Conservation (phyloP, 768 basidiomycete genomes). For the Mycena leptocephala region DNA sequence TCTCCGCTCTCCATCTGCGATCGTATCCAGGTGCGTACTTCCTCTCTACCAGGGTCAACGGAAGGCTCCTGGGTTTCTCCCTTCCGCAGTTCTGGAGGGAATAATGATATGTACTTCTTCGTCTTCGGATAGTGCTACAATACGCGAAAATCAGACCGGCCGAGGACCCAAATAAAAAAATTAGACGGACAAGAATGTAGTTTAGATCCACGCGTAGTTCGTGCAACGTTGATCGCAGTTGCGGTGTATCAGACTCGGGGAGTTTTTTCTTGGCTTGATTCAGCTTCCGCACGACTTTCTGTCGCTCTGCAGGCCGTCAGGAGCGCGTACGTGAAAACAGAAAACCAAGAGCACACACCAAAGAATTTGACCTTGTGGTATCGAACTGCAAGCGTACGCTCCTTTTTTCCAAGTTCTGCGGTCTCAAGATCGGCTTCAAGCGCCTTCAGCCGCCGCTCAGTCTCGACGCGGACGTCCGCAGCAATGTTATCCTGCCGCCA, state of each 20-base stretch:
- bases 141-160: background rate
- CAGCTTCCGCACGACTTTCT: constrained; percentile 88
- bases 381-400: constrained; percentile 79
- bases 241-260: constrained; percentile 50
- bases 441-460: constrained; percentile 83
- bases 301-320: constrained; percentile 72
- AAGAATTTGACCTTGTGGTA: constrained; percentile 98
- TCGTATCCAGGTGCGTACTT: constrained; percentile 73
- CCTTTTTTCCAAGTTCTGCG: constrained; percentile 76
- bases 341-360: constrained; percentile 64
- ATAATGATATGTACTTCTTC: constrained; percentile 92
- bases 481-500: constrained; percentile 78
- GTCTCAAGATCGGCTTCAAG: constrained; percentile 82
- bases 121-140: constrained; percentile 86
- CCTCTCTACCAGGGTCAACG: constrained; percentile 69
- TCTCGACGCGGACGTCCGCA: constrained; percentile 87
- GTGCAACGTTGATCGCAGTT: constrained; percentile 65
- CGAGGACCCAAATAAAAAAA: background rate
- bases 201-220: constrained; percentile 91
- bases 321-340: background rate
- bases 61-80: constrained; percentile 45
- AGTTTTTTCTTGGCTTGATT: constrained; percentile 76
- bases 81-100: constrained; percentile 78
- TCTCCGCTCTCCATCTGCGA: constrained; percentile 74
- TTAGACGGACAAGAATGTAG: constrained; percentile 80